Conservation (phyloP, 2,329 filamentous ascomycete genomes). For the Paecilomyces sp. region DNA sequence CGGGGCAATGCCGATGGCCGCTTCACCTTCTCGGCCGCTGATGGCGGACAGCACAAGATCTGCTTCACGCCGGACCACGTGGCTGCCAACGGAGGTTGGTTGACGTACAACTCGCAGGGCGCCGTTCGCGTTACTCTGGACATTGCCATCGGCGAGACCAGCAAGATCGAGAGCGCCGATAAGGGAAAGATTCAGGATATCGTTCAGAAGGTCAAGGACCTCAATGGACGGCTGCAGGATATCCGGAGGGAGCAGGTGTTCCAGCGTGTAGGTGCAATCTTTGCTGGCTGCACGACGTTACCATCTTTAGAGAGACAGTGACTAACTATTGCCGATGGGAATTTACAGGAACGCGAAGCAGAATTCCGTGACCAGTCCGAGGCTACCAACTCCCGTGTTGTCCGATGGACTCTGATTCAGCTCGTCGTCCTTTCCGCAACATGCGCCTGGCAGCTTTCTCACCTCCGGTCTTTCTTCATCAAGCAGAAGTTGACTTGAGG, state of each 20-base stretch:
- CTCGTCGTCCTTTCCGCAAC: constrained; percentile 75
- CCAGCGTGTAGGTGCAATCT: constrained; percentile 62
- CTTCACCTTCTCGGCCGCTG: constrained; percentile 93
- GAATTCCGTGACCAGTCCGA: constrained; percentile 98
- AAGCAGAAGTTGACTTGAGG: constrained; percentile 97
- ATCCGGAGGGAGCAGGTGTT: constrained; percentile 93
- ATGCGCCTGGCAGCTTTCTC: constrained; percentile 94
- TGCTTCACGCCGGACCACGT: constrained; percentile 84
- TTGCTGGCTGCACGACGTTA: background rate
- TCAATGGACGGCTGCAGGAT: constrained; percentile 80
- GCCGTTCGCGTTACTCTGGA: constrained; percentile 81
- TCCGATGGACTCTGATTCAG: constrained; percentile 91
- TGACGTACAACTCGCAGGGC: constrained; percentile 60
- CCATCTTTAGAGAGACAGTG: background rate
- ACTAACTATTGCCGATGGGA: background rate
- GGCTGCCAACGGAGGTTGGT: constrained; percentile 63
- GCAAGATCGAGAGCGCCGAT: constrained; percentile 85
- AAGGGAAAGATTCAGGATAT: constrained; percentile 91
- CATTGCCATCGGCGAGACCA: constrained; percentile 89
- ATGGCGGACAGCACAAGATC: constrained; percentile 90
- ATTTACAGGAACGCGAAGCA: constrained; percentile 76
- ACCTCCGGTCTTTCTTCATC: constrained; percentile 96
- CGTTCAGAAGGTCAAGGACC: constrained; percentile 76
- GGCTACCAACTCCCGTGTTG: constrained; percentile 80
- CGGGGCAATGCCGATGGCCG: constrained; percentile 67